These are phyloP conservation scores for Teratosphaeria pseudoeucalypti DNA, from an alignment of 2,329 filamentous ascomycete species.

Conservation along the genomic window DNA sequence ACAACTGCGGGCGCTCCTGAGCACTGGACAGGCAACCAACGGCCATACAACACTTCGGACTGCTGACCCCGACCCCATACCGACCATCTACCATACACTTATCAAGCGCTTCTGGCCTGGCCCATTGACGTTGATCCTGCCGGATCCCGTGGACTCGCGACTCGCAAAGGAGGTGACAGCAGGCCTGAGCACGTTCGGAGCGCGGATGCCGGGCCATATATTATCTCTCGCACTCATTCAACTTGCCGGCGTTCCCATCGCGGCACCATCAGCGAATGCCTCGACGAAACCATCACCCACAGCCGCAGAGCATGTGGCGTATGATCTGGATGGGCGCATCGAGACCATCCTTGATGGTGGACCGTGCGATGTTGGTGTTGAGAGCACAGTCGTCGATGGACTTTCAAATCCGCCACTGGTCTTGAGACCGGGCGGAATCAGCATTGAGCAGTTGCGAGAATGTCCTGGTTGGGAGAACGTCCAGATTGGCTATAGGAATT, in stretches of 20 bases:
- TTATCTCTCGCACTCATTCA: slow-evolving; percentile 84
- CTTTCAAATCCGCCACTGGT: slow-evolving; percentile 70
- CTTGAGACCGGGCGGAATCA: slow-evolving; percentile 76
- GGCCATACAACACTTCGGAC: slow-evolving; percentile 6
- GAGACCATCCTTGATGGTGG: slow-evolving; percentile 84
- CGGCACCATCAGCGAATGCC: slow-evolving; percentile 87
- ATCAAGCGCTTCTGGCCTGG: slow-evolving; percentile 88
- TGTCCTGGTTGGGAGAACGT: slow-evolving; percentile 76
- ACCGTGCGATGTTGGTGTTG: slow-evolving; percentile 75
- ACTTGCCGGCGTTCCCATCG: slow-evolving; percentile 65
- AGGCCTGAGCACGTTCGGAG: slow-evolving; percentile 73
- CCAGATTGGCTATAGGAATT: slow-evolving; percentile 67
- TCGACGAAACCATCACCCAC: slow-evolving; percentile 90
- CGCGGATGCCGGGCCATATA: slow-evolving; percentile 73
- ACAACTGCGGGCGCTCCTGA: slow-evolving; percentile 59
- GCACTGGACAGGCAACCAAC: slow-evolving; percentile 8
- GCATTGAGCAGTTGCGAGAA: slow-evolving; percentile 63
- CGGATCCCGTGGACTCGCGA: slow-evolving; percentile 56
- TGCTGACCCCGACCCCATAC: slow-evolving; percentile 43
- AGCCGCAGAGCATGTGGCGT: slow-evolving; percentile 74
- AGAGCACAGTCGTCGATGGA: slow-evolving; percentile 94
- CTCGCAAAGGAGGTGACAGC: slow-evolving; percentile 90
- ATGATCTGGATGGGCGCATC: slow-evolving; percentile 75
- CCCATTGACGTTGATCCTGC: slow-evolving; percentile 80
- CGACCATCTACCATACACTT: slow-evolving; percentile 64